These are phyloP conservation scores for Solanum rostratum DNA, from an alignment of 257 asterid genomes.

Conservation along the genomic window DNA sequence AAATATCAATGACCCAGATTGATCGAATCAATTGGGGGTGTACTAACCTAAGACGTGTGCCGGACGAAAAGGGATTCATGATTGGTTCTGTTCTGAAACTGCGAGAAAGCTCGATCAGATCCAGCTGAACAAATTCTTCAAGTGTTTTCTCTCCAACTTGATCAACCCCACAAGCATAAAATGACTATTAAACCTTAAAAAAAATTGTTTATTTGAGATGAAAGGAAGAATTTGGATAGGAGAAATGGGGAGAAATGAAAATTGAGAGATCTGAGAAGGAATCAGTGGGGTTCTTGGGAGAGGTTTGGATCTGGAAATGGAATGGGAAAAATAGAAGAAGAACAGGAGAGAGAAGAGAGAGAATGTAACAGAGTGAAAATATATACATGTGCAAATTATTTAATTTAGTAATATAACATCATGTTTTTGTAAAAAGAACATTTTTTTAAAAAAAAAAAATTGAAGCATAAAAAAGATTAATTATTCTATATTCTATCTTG, in stretches of 20 bases:
- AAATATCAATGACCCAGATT: not conserved
- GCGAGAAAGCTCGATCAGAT: conserved; percentile 58
- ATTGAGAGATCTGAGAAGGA: not conserved
- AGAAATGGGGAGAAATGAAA: not conserved
- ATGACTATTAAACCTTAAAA: not conserved
- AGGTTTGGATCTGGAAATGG: not conserved
- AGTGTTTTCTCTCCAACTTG: not conserved
- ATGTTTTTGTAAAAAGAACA: not conserved
- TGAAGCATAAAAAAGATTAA: too few relatives aligned
- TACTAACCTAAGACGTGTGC: conserved; percentile 74
- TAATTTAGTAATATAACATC: not conserved
- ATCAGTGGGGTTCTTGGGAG: not conserved
- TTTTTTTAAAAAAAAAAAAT: not conserved
- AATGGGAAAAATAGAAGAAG: not conserved
- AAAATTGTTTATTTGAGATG: not conserved
- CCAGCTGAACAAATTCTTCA: conserved; percentile 20
- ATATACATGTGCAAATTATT: not conserved
- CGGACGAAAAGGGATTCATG: conserved; percentile 90
- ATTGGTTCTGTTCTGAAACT: conserved; percentile 36
- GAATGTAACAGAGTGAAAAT: not conserved
- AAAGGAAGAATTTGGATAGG: not conserved
- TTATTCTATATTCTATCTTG: too few relatives aligned
- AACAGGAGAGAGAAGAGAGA: not conserved
- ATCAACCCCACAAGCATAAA: not conserved
- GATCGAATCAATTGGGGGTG: not conserved